Conservation (phyloP, 2,329 filamentous ascomycete species). For the Pseudogymnoascus verrucosus region DNA sequence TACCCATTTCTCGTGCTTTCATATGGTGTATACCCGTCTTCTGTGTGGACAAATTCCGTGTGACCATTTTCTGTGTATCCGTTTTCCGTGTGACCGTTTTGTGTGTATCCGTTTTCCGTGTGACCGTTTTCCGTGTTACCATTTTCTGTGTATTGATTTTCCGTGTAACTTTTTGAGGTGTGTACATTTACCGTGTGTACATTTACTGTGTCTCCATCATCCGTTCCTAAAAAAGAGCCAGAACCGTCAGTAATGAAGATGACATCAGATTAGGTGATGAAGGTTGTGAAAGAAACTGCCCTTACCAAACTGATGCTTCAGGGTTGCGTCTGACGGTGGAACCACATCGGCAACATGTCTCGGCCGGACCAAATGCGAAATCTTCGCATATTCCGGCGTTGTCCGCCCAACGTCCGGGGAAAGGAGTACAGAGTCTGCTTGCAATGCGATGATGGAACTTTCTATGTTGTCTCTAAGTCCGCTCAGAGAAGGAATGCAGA, state of each 20-base stretch:
- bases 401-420: not conserved
- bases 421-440: not conserved
- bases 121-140: not conserved
- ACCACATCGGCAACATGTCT: not conserved
- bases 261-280: not conserved
- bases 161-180: not conserved
- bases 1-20: not conserved
- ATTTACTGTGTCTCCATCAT: not conserved
- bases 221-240: not conserved
- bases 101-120: not conserved
- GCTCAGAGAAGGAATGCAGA: conserved; percentile 14
- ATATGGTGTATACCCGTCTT: not conserved
- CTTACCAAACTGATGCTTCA: not conserved
- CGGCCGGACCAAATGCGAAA: not conserved
- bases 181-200: not conserved
- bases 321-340: not conserved
- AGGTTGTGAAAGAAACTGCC: not conserved
- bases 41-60: not conserved
- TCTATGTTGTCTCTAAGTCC: not conserved
- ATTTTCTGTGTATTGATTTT: not conserved
- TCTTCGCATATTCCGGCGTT: not conserved
- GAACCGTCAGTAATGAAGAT: not conserved
- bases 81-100: not conserved
- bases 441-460: not conserved
- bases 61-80: not conserved